Base-by-base conservation (phyloP, 805 yeast genomes). In the Cyberlindnera saturnus region DNA sequence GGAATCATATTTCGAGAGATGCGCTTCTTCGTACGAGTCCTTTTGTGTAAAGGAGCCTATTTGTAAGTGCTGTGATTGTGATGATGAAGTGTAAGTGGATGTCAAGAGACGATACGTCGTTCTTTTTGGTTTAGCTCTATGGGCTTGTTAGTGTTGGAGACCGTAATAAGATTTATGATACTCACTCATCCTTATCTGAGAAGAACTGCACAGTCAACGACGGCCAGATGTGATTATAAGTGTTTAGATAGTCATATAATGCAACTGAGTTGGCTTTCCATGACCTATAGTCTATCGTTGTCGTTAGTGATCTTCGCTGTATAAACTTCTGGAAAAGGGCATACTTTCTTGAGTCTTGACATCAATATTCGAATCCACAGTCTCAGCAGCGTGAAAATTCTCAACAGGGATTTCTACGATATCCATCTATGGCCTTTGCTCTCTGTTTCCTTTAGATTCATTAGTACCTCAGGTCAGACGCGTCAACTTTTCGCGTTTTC, bases 261-360 rank as follows among this genome's bases (percentile, higher is more conserved):
- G 82, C 67, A 9, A 88, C 88, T 3, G 87, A 81, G 32, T 91
- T 83, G 54, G 84, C 81, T 61, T 87, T 88, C 96, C 96, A 88
- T 8, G 48, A 48, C 17, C 60, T 55, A 41, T 69, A 69, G 20
- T 63, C 40, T 16, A 46, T 40, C 19, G 52, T 54, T 1, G 41
- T 36, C 15, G 45, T 19, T 32, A 19, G 11, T 34, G 30, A 13
- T 13, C 26, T 34, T 11, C 28, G 28, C 28, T 23, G 3, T 23
- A 3, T 11, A 23, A 8, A 8, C 28, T 2, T 23, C 28, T 23
- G 28, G 28, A 23, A 23, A 23, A 13, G 11, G 28, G 11, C 28
- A 9, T 23, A 23, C 28, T 23, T 23, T 23, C 28, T 23, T 23
- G 28, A 8, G 28, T 23, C 28, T 23, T 23, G 11, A 23, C 11